phyloP scores from a whole-genome alignment of 495 filamentous ascomycete species.

The Penicillium flavigenum region DNA sequence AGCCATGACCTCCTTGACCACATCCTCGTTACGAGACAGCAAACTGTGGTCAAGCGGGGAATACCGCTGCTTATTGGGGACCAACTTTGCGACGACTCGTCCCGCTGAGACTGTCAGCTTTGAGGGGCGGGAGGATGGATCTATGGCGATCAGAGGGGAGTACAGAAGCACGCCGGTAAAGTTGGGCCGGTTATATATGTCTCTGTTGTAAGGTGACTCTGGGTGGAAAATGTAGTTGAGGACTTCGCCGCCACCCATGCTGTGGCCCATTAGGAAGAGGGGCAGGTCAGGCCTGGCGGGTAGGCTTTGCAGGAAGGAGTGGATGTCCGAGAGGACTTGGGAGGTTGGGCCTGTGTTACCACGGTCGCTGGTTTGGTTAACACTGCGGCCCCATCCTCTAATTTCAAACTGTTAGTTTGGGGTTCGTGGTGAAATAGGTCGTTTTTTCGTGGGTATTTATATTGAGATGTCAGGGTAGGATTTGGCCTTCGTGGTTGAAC shows the following conservation, averaged over 20 bases:
- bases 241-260: slow-evolving; percentile 76
- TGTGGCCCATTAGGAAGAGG: slow-evolving; percentile 84
- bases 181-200: slow-evolving; percentile 39
- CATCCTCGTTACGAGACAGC: slow-evolving; percentile 61
- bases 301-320: slow-evolving; percentile 55
- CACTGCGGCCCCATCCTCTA: slow-evolving; percentile 57
- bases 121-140: slow-evolving; percentile 58
- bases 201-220: slow-evolving; percentile 22
- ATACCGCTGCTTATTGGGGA: slow-evolving; percentile 56
- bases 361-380: slow-evolving; percentile 46
- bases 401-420: background rate
- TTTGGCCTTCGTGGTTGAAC: background rate
- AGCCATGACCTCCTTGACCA: slow-evolving; percentile 35
- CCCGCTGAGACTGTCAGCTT: slow-evolving; percentile 58
- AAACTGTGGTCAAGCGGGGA: slow-evolving; percentile 56
- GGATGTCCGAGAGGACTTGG: slow-evolving; percentile 73
- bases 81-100: slow-evolving; percentile 58
- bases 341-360: slow-evolving; percentile 71
- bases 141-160: slow-evolving; percentile 68
- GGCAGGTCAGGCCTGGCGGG: slow-evolving; percentile 50
- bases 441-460: background rate
- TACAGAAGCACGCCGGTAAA: slow-evolving; percentile 67
- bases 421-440: background rate
- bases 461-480: background rate
- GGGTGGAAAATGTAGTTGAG: slow-evolving; percentile 26